A percentile compares a stretch with the other conserved stretches of the same genome.
Conservation (phyloP, 2,329 filamentous ascomycete species). For the Fusarium nisikadoi region DNA sequence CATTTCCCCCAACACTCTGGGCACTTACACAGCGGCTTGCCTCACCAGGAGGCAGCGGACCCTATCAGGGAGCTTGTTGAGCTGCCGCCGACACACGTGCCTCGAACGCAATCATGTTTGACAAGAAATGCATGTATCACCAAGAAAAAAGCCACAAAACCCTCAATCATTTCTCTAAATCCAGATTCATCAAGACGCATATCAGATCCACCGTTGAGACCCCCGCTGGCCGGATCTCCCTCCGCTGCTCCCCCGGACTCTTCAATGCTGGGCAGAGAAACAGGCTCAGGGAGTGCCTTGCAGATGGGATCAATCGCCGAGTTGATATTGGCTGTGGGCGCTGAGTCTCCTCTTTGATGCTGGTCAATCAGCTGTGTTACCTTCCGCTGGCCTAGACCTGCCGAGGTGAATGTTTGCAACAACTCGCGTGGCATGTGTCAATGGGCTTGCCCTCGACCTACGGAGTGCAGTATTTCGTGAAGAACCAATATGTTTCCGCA, state of each 20-base stretch:
- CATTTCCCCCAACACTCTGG: constrained; percentile 1
- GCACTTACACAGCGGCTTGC: background rate
- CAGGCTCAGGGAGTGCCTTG: constrained; percentile 29
- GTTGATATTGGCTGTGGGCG: constrained; percentile 14
- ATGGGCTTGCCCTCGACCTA: background rate
- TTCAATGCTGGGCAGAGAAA: constrained; percentile 10
- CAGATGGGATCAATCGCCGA: constrained; percentile 27
- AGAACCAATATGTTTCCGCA: background rate
- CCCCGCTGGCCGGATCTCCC: constrained; percentile 12
- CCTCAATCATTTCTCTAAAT: background rate
- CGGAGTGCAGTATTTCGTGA: background rate
- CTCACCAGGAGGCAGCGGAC: background rate
- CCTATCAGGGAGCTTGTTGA: constrained; percentile 8
- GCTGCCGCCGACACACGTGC: background rate
- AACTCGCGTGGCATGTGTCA: constrained; percentile 34
- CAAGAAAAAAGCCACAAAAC: background rate
- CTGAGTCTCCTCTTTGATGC: constrained; percentile 12
- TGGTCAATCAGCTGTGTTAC: constrained; percentile 13
- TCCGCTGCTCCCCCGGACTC: constrained; percentile 24
- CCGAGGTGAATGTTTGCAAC: constrained; percentile 34
- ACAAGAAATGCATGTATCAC: background rate
- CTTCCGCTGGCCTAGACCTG: constrained; percentile 19
- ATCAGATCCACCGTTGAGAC: constrained; percentile 18
- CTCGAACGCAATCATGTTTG: background rate
- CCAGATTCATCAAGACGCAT: constrained; percentile 34